Evolutionary conservation across 352 stramenopile genomes (phyloP).

Genomic region (Plasmopara muralis): DNA sequence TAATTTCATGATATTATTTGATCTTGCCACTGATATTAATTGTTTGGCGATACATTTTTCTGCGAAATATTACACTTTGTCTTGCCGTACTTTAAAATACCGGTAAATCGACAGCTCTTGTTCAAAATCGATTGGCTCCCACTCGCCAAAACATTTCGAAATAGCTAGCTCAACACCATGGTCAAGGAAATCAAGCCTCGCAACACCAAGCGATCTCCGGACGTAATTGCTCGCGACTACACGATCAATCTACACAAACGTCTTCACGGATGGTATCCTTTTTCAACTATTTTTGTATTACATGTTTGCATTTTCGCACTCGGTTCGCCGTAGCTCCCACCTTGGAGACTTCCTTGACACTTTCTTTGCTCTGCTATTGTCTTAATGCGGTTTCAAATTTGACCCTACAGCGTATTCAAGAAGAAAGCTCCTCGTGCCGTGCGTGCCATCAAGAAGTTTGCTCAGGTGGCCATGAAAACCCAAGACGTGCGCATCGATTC

Average conservation of each 20-base stretch:
- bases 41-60: too few species aligned
- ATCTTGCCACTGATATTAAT: too few species aligned
- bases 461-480: constrained; percentile 96
- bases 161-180: constrained; percentile 60
- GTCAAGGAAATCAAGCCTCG: constrained; percentile 85
- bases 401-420: constrained; percentile 89
- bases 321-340: constrained; percentile 68
- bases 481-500: constrained; percentile 94
- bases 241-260: constrained; percentile 99
- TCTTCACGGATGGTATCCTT: constrained; percentile 89
- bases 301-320: constrained; percentile 5
- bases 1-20: too few species aligned
- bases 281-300: constrained; percentile 36
- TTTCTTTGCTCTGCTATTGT: constrained; percentile 22
- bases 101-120: constrained; percentile 7
- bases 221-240: constrained; percentile 97
- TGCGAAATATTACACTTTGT: too few species aligned
- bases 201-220: constrained; percentile 82
- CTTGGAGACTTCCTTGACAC: constrained; percentile 84
- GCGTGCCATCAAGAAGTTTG: constrained; percentile 97
- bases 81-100: neutral
- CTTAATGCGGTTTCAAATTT: constrained; percentile 15
- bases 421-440: constrained; percentile 96
- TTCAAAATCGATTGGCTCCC: constrained; percentile 31
- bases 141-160: constrained; percentile 22